Base-by-base conservation (phyloP, 179 eudicot genomes). In the Heliamphora ciliata region DNA sequence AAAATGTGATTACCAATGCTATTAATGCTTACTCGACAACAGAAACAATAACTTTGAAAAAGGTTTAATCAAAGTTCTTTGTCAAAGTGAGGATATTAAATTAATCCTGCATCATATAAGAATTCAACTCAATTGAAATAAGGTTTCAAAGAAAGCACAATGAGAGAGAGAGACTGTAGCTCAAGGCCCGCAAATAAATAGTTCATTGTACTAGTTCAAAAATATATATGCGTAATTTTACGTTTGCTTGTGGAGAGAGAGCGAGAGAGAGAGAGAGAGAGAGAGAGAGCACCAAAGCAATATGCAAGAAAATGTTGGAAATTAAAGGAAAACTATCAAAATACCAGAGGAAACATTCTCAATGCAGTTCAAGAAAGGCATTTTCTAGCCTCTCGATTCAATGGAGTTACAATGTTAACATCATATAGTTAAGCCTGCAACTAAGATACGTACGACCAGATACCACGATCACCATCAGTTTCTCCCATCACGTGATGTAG, bases 401-500 rank as follows among this genome's bases (percentile, higher is more conserved):
- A 54, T 51, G 48, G 40, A 66, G 24, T 48, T 79, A 70, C 18
- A 48, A 18, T 48, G 21, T 79, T 61, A 80, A 46, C 79, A 84
- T 52, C 14, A 21, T 59, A 44, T 66, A 81, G 46, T 17, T 51
- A 65, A 55, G 47, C 14, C 47, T 67, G 48, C 10, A 70, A 74
- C n/a, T 48, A 59, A 81, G 84, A 89, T 86, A 96, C 99, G 79
- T 90, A 96, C 99, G 99, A 96, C 99, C 99, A 96, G 88, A 96
- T 80, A 76, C 98, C 99, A 82, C 93, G 95, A 48, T 91, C 92
- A 52, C 98, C 99, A 88, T 91, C 88, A 82, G 98, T 94, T 93
- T 94, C 98, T 85, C 99, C 99, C 97, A 96, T 93, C 82, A 94
- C 91, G 72, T 96, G 99, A 89, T 96, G 99, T 56, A 96, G 94